Evolutionary conservation across 495 filamentous ascomycete genomes (phyloP), one percentile per base, ranked within the genome.

Genomic region (Trichoderma reesei): DNA sequence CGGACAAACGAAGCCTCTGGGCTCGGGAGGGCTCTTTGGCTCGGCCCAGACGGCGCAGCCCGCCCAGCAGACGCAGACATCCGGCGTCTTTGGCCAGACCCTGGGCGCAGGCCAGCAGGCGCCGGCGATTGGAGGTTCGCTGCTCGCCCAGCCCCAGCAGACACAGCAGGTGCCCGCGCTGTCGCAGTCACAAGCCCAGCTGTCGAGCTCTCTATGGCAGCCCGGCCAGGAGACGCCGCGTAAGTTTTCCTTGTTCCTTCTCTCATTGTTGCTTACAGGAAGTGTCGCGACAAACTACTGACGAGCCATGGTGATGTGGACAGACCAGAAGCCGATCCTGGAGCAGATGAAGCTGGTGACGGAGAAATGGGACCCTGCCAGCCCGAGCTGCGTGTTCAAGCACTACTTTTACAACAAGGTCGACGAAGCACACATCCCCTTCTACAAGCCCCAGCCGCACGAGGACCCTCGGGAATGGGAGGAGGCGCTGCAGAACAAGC

Each of bases 381-480:
- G 79, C 69, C 84, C 82, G 11, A 80, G 84, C 65, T 96, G 90
- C 65, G 86, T 83, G 5, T 95, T 99, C 78, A 87, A 91, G 70
- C 79, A 88, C 63, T 98, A 98, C 72, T 89, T 97, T 72, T 98
- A 98, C 79, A 98, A 98, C 75, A 82, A 88, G 67, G 90, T 96
- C 63, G 85, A 86, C 18, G 85, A 91, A 67, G 85, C 89, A 20
- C 78, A 83, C 62, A 88, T 89, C 8, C 90, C 91, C 3, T 93
- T 90, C 75, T 97, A 89, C 74, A 84, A 86, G 66, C 92, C 92
- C 6, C 80, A 82, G 1, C 78, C 87, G 16, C 78, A 84, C 64
- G 94, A 98, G 68, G 87, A 96, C 74, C 83, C 87, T 33, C 81
- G 83, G 41, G 92, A 89, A 72, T 99, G 92, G 92, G 94, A 99